These are phyloP conservation scores for Rhizophora mangle DNA, from an alignment of 345 rosid species.

Conservation along the genomic window DNA sequence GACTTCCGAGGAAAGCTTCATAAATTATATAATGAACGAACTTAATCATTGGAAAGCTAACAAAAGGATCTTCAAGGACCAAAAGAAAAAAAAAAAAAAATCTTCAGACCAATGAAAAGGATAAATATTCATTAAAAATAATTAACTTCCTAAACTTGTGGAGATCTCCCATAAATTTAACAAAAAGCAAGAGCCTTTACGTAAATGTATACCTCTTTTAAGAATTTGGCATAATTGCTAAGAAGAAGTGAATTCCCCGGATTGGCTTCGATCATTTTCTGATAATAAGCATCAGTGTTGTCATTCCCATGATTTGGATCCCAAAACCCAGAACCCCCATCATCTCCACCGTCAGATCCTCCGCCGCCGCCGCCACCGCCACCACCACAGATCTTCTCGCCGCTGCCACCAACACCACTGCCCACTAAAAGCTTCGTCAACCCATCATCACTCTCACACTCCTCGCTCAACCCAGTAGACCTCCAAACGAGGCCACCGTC, in stretches of 20 bases:
- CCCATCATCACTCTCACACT: neutral
- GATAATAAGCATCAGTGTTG: slow-evolving; percentile 58
- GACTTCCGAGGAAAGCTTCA: too few relatives aligned
- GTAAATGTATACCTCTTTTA: slow-evolving; percentile 63
- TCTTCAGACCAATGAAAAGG: too few relatives aligned
- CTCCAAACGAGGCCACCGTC: neutral
- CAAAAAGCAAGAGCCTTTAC: neutral
- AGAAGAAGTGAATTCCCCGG: slow-evolving; percentile 79
- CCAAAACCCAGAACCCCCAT: slow-evolving; percentile 23
- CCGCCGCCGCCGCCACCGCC: slow-evolving; percentile 38
- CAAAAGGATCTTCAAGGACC: too few relatives aligned
- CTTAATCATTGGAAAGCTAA: too few relatives aligned
- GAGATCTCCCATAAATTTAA: neutral
- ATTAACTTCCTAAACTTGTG: neutral
- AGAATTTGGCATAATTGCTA: slow-evolving; percentile 73
- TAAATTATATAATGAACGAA: too few relatives aligned
- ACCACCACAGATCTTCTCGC: slow-evolving; percentile 33
- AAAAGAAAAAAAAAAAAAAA: neutral
- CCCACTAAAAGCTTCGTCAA: slow-evolving; percentile 25
- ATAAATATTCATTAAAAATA: neutral
- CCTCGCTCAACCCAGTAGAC: neutral
- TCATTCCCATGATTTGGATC: slow-evolving; percentile 37
- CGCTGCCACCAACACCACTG: slow-evolving; percentile 31
- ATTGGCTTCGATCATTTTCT: slow-evolving; percentile 75
- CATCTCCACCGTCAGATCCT: neutral